A percentile compares a stretch with the other conserved stretches of the same genome.
These are phyloP conservation scores for Pichiaceae sp. DNA, from an alignment of 1,139 yeast species.

Conservation along the genomic window DNA sequence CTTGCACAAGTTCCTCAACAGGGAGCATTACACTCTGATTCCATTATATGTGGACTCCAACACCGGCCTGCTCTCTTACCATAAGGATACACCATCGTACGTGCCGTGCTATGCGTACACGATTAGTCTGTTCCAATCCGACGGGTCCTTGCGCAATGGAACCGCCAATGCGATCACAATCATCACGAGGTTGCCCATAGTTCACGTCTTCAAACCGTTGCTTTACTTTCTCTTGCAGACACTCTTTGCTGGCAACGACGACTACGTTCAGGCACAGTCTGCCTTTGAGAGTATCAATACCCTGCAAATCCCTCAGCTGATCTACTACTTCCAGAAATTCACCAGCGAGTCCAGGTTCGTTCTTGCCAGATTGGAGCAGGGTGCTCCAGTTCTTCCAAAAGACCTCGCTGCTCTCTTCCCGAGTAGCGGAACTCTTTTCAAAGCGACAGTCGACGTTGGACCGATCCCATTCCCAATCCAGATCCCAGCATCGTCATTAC, in stretches of 20 bases:
- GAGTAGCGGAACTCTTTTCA: constrained; percentile 11
- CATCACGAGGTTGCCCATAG: constrained; percentile 34
- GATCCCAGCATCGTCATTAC: constrained; percentile 19
- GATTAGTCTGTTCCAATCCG: constrained; percentile 36
- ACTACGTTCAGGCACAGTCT: constrained; percentile 4
- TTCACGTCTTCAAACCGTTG: constrained; percentile 44
- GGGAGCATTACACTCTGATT: constrained; percentile 42
- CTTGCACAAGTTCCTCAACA: constrained; percentile 28
- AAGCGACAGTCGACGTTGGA: constrained; percentile 12
- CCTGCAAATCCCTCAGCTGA: constrained; percentile 12
- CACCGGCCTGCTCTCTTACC: constrained; percentile 36
- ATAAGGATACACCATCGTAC: constrained; percentile 23
- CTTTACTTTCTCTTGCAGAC: constrained; percentile 39
- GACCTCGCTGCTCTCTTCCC: background rate
- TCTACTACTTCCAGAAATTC: constrained; percentile 10
- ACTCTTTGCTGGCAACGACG: constrained; percentile 26
- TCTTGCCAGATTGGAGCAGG: constrained; percentile 14
- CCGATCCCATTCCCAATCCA: constrained; percentile 21
- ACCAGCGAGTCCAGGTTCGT: constrained; percentile 13
- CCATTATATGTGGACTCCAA: constrained; percentile 32
- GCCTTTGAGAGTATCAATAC: constrained; percentile 12
- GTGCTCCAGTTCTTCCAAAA: constrained; percentile 1
- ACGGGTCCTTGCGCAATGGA: constrained; percentile 35
- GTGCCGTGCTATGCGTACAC: constrained; percentile 42
- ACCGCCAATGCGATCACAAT: constrained; percentile 43